Evolutionary conservation across 139 green algal species (phyloP).

Genomic region (Tetradesmus obliquus): DNA sequence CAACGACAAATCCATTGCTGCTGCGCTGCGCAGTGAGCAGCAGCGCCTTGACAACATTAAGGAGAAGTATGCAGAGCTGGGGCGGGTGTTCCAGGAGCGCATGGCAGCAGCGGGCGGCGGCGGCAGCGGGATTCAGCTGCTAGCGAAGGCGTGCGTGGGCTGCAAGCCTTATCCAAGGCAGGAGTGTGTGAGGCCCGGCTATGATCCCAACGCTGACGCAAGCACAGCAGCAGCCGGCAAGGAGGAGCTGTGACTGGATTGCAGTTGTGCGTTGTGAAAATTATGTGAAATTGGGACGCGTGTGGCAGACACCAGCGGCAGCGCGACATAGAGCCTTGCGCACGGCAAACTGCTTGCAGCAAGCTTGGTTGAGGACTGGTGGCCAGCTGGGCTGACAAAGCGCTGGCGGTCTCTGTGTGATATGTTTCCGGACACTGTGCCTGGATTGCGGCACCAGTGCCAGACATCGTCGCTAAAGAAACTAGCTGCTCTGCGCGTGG

Average conservation of each 20-base stretch:
- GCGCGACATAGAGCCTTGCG: too few relatives aligned
- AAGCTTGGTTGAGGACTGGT: too few relatives aligned
- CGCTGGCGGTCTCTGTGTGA: too few relatives aligned
- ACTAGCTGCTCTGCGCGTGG: too few relatives aligned
- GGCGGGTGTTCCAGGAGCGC: background rate
- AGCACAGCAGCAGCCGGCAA: background rate
- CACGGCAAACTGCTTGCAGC: too few relatives aligned
- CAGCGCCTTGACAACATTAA: background rate
- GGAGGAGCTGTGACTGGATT: background rate
- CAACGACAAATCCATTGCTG: background rate
- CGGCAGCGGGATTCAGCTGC: background rate
- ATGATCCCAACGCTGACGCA: background rate
- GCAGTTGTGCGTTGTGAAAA: too few relatives aligned
- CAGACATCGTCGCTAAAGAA: too few relatives aligned
- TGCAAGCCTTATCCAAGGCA: background rate
- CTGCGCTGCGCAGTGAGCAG: background rate
- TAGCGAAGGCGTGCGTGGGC: conserved; percentile 8
- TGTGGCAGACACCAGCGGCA: too few relatives aligned
- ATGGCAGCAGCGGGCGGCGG: background rate
- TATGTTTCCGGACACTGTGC: too few relatives aligned
- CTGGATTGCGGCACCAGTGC: too few relatives aligned
- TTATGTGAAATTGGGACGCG: too few relatives aligned
- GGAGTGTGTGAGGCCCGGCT: background rate
- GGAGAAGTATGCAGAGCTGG: background rate
- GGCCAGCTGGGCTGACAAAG: too few relatives aligned